Evolutionary conservation across 805 yeast genomes (phyloP).

Genomic region (Cyberlindnera maritima): DNA sequence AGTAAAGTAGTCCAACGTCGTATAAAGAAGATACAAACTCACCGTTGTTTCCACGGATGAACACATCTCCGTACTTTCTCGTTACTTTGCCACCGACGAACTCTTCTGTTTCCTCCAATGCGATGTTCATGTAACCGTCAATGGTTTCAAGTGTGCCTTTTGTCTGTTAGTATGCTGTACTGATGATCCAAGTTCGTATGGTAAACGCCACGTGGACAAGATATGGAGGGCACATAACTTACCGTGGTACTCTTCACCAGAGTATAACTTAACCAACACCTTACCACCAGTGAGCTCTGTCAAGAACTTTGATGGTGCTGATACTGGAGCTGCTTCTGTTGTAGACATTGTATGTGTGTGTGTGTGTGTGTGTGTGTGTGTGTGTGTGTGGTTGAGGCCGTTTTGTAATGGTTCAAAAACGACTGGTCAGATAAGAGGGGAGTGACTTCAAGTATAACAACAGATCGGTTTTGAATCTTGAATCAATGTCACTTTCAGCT

Average conservation of each 20-base stretch:
- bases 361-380: background rate
- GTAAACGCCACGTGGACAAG: background rate
- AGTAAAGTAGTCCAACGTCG: background rate
- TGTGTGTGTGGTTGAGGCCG: background rate
- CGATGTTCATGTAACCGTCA: constrained; percentile 96
- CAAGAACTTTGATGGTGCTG: constrained; percentile 76
- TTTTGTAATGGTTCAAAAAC: too few relatives aligned
- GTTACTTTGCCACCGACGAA: constrained; percentile 46
- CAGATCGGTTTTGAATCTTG: too few relatives aligned
- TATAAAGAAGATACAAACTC: constrained; percentile 32
- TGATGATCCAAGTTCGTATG: too few relatives aligned
- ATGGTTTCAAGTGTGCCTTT: constrained; percentile 70
- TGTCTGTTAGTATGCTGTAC: background rate
- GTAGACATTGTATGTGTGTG: background rate
- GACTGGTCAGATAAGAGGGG: too few relatives aligned
- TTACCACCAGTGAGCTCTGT: constrained; percentile 73
- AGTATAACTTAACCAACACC: constrained; percentile 79
- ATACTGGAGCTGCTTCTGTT: constrained; percentile 8
- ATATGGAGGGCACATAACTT: constrained; percentile 12
- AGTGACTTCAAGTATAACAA: too few relatives aligned
- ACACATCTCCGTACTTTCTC: constrained; percentile 69
- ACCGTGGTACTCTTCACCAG: constrained; percentile 84
- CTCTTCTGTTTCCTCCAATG: constrained; percentile 76
- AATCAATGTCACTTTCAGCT: too few relatives aligned
- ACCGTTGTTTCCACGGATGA: constrained; percentile 86